A percentile compares a stretch with the other conserved stretches of the same genome.
Conservation (phyloP, 352 stramenopile genomes). For the Phytophthora citricola region DNA sequence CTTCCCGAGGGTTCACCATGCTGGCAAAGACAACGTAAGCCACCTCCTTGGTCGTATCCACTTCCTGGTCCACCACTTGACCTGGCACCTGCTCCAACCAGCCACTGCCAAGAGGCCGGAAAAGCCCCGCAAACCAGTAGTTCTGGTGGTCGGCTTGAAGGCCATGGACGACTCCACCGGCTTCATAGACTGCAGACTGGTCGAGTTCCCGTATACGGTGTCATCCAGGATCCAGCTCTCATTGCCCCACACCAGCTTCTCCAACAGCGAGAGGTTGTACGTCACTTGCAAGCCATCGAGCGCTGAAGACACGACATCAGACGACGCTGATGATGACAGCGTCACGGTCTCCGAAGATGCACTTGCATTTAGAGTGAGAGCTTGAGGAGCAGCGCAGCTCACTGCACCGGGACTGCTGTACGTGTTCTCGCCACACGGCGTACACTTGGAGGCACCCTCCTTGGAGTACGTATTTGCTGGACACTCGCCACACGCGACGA, state of each 20-base stretch:
- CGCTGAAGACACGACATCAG: constrained; percentile 29
- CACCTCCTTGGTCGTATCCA: constrained; percentile 48
- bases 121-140: constrained; percentile 62
- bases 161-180: constrained; percentile 50
- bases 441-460: constrained; percentile 55
- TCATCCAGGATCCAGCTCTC: constrained; percentile 59
- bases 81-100: constrained; percentile 62
- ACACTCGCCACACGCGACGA: constrained; percentile 59
- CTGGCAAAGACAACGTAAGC: constrained; percentile 67
- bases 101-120: constrained; percentile 60
- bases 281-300: constrained; percentile 46
- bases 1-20: constrained; percentile 67
- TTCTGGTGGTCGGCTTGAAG: constrained; percentile 59
- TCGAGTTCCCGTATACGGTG: constrained; percentile 42
- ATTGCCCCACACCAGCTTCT: constrained; percentile 76
- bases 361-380: constrained; percentile 50
- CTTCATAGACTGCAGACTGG: constrained; percentile 40
- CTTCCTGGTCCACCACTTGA: constrained; percentile 65
- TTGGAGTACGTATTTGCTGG: constrained; percentile 69
- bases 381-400: constrained; percentile 53
- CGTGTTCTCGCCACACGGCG: constrained; percentile 69
- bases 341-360: constrained; percentile 15
- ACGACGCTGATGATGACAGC: constrained; percentile 34
- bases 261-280: constrained; percentile 80
- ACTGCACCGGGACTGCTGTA: constrained; percentile 52